phyloP scores from a whole-genome alignment of 2,329 filamentous ascomycete genomes.

The Paraphaeosphaeria sporulosa region DNA sequence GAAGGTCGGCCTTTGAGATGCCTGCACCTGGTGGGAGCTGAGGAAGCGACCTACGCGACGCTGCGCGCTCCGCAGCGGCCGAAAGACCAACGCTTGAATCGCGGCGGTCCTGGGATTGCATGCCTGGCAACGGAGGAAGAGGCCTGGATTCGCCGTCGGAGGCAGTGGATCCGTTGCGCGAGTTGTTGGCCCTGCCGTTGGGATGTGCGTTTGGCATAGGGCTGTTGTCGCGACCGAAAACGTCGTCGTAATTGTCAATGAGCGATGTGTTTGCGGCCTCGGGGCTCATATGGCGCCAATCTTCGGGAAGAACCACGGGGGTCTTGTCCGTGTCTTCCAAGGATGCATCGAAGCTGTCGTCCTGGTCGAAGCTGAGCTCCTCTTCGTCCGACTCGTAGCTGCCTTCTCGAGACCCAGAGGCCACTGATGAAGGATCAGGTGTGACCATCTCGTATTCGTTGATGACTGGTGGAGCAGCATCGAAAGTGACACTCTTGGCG shows the following conservation, averaged over 20 bases:
- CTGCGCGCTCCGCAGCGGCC: conserved; percentile 75
- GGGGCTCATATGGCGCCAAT: conserved; percentile 84
- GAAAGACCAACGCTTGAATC: conserved; percentile 70
- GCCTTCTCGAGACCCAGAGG: conserved; percentile 87
- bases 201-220: conserved; percentile 67
- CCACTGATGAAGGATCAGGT: conserved; percentile 90
- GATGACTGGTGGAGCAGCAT: conserved; percentile 88
- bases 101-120: conserved; percentile 59
- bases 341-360: conserved; percentile 95
- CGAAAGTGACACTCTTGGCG: conserved; percentile 96
- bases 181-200: conserved; percentile 50
- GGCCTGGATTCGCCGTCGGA: conserved; percentile 85
- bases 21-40: conserved; percentile 73
- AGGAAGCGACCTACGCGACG: conserved; percentile 73
- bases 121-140: conserved; percentile 82
- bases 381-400: conserved; percentile 86
- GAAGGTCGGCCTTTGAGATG: conserved; percentile 77
- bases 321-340: conserved; percentile 97
- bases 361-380: conserved; percentile 70
- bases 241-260: conserved; percentile 66
- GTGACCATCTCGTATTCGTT: conserved; percentile 99
- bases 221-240: conserved; percentile 71
- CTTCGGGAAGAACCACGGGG: conserved; percentile 94
- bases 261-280: conserved; percentile 65
- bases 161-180: conserved; percentile 73